Conservation (phyloP, 139 green algal species). For the Pseudopediastrum boryanum region DNA sequence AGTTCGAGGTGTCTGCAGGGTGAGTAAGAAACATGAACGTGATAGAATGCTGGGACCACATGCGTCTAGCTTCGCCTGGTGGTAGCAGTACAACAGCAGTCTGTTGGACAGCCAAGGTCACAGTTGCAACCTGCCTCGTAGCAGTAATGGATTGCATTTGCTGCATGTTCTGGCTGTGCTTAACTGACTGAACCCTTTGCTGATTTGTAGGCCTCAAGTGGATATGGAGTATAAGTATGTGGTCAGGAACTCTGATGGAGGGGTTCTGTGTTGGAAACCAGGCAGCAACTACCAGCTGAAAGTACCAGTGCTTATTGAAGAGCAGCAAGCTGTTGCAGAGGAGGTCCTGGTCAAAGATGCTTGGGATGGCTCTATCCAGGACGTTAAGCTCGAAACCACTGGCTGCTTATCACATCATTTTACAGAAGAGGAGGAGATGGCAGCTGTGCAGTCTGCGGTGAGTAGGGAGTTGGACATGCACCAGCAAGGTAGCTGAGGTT, state of each 20-base stretch:
- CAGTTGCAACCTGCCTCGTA: background rate
- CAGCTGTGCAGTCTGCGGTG: conserved; percentile 32
- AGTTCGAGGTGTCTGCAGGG: conserved; percentile 44
- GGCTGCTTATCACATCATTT: conserved; percentile 12
- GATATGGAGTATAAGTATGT: conserved; percentile 62
- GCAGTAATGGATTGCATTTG: too few relatives aligned
- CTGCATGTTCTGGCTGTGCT: background rate
- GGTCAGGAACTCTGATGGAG: conserved; percentile 4
- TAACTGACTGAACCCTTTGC: too few relatives aligned
- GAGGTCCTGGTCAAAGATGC: conserved; percentile 31
- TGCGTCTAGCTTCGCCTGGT: too few relatives aligned
- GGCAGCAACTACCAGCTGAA: conserved; percentile 37
- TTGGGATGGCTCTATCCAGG: conserved; percentile 36
- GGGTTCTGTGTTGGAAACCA: conserved; percentile 49
- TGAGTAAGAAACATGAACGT: conserved; percentile 6
- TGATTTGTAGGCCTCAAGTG: conserved; percentile 18
- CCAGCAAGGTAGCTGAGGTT: background rate
- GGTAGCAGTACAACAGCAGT: too few relatives aligned
- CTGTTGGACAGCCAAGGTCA: too few relatives aligned
- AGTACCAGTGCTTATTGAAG: conserved; percentile 12
- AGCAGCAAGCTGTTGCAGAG: conserved; percentile 31
- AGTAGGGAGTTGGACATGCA: background rate
- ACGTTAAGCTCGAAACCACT: conserved; percentile 33
- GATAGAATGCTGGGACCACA: too few relatives aligned
- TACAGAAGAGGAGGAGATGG: conserved; percentile 21